phyloP scores from a whole-genome alignment of 768 basidiomycete species.

The Gloeopeniophorella convolvens region DNA sequence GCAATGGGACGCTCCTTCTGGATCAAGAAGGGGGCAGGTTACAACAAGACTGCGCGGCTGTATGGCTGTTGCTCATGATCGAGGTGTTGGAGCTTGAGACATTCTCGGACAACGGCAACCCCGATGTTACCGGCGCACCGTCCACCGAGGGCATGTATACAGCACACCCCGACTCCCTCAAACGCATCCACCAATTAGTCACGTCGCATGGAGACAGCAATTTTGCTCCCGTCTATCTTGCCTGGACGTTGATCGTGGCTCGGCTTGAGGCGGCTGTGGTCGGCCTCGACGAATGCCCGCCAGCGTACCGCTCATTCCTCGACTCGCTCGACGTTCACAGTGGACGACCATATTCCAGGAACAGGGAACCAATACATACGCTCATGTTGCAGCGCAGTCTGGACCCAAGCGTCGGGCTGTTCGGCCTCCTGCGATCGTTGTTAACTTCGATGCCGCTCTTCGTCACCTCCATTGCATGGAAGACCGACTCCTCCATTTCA shows the following conservation, averaged over 20 bases:
- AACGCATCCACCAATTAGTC: constrained; percentile 62
- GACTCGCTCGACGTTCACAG: constrained; percentile 40
- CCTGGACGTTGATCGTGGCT: constrained; percentile 81
- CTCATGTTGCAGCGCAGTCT: constrained; percentile 56
- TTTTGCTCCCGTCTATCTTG: constrained; percentile 64
- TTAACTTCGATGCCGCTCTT: constrained; percentile 70
- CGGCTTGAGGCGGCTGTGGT: constrained; percentile 43
- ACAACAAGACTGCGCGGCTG: constrained; percentile 57
- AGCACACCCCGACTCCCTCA: constrained; percentile 54
- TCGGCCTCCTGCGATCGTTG: constrained; percentile 48
- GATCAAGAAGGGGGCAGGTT: constrained; percentile 69
- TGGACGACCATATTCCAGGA: constrained; percentile 43
- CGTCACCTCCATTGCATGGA: constrained; percentile 67
- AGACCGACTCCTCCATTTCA: constrained; percentile 56
- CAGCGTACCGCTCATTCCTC: constrained; percentile 50
- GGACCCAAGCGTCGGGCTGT: constrained; percentile 52
- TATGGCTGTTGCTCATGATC: constrained; percentile 75
- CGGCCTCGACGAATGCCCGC: constrained; percentile 46
- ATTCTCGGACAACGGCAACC: constrained; percentile 43
- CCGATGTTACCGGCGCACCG: constrained; percentile 49
- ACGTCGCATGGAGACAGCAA: constrained; percentile 53
- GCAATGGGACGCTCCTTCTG: constrained; percentile 55
- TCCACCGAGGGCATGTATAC: constrained; percentile 47
- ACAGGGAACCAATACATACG: constrained; percentile 46
- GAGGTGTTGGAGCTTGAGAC: constrained; percentile 79